Evolutionary conservation across 1,139 yeast species (phyloP).

Genomic region (Taphrina flavorubra): DNA sequence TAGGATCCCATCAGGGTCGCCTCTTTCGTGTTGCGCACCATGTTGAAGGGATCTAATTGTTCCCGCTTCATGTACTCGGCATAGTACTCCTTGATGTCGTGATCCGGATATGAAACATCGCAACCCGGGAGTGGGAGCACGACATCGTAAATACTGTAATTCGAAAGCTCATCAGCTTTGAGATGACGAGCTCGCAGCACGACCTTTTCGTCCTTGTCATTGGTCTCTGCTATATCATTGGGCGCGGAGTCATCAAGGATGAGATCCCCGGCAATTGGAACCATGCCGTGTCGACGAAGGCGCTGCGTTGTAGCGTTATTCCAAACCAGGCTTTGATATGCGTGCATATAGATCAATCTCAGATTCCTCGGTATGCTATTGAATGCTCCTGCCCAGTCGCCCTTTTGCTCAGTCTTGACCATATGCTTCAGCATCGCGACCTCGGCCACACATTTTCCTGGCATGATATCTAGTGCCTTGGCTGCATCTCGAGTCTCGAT

Average conservation of each 20-base stretch:
- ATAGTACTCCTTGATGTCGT: constrained; percentile 69
- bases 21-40: constrained; percentile 84
- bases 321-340: constrained; percentile 97
- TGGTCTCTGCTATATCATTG: constrained; percentile 43
- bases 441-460: constrained; percentile 86
- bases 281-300: constrained; percentile 69
- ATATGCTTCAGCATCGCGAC: constrained; percentile 69
- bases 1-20: constrained; percentile 92
- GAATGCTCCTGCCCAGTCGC: constrained; percentile 72
- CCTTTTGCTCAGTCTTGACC: constrained; percentile 53
- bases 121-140: constrained; percentile 95
- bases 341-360: constrained; percentile 94
- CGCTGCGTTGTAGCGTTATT: constrained; percentile 82
- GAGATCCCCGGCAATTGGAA: constrained; percentile 81
- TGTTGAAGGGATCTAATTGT: constrained; percentile 78
- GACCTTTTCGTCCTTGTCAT: constrained; percentile 47
- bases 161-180: constrained; percentile 65
- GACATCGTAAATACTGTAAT: constrained; percentile 75
- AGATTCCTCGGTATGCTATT: constrained; percentile 80
- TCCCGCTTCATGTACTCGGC: constrained; percentile 77
- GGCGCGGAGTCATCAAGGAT: constrained; percentile 55
- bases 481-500: constrained; percentile 70
- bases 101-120: constrained; percentile 80
- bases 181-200: constrained; percentile 62
- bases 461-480: constrained; percentile 74